Evolutionary conservation across 495 filamentous ascomycete genomes (phyloP), one percentile per base, ranked within the genome.

Genomic region (Aspergillus carlsbadensis): DNA sequence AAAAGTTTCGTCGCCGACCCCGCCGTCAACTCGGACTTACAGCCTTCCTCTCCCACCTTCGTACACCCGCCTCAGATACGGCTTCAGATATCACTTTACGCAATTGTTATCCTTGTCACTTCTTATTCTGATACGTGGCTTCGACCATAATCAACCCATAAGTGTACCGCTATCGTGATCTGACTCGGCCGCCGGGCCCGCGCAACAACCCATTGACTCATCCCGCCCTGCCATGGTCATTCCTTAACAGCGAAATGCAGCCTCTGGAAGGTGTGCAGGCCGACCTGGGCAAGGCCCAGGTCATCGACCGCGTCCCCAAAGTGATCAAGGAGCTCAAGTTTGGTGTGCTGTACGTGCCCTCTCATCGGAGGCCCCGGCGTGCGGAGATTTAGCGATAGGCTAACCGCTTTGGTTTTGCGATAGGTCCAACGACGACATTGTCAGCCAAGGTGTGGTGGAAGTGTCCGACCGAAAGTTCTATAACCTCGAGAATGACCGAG

Each of bases 281-380:
- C 53, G 77, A 79, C 70, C 72, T 81, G 65, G 80, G 83, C 69
- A 97, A 97, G 78, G 84, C 88, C 77, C 91, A 96, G 79, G 86
- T 98, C 65, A 84, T 91, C 40, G 90, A 96, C 71, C 82, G 85
- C 59, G 74, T 88, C 7, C 92, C 92, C 6, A 95, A 96, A 80
- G 81, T 90, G 56, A 95, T 98, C 73, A 91, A 88, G 65, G 86
- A 92, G 66, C 78, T 98, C 63, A 89, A 94, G 65, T 98, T 98
- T 69, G 94, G 94, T 63, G 87, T 98, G 54, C 81, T 93, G 87
- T 91, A 75, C 65, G 88, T 34, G 26, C 17, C 41, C 14, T n/a
- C 37, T 40, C 21, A 22, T 31, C 34, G 54, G 13, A 17, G 22
- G 47, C 58, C 59, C 64, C 43, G 33, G 26, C 46, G 43, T 47